phyloP scores from a whole-genome alignment of 2,329 filamentous ascomycete genomes.

The Xylariaceae sp. region DNA sequence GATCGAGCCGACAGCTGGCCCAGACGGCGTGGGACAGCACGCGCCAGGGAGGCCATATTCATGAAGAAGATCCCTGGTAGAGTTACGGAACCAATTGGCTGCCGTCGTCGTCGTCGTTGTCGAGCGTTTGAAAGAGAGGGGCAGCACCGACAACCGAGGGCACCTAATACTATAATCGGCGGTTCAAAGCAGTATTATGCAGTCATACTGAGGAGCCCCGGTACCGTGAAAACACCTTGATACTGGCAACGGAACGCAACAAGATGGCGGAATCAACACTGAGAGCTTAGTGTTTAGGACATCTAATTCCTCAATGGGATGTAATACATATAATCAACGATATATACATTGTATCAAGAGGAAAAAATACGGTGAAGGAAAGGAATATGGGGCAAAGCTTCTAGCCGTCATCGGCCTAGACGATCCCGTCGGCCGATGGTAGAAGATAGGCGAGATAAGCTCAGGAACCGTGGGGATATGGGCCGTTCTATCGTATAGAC shows the following conservation, averaged over 20 bases:
- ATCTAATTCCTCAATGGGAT: background rate
- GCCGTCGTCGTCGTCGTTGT: background rate
- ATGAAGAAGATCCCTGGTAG: constrained; percentile 1
- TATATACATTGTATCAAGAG: constrained; percentile 1
- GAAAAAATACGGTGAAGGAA: constrained; percentile 16
- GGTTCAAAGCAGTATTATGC: constrained; percentile 10
- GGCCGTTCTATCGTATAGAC: background rate
- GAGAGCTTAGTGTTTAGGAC: background rate
- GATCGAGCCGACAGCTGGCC: constrained; percentile 40
- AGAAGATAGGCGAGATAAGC: background rate
- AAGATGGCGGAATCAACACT: background rate
- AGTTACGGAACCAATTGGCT: constrained; percentile 1
- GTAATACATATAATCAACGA: background rate
- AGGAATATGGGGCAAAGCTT: constrained; percentile 5
- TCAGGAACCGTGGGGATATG: background rate
- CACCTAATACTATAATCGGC: background rate
- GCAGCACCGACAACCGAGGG: no score
- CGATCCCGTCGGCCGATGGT: constrained; percentile 15
- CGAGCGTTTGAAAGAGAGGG: background rate
- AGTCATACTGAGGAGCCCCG: constrained; percentile 20
- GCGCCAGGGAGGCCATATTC: constrained; percentile 39
- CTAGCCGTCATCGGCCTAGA: constrained; percentile 24
- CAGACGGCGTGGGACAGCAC: constrained; percentile 38
- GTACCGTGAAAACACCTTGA: background rate
- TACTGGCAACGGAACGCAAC: background rate